A percentile compares a stretch with the other conserved stretches of the same genome.
Evolutionary conservation across 495 filamentous ascomycete species (phyloP).

Genomic region (Evansstolkia leycettana): DNA sequence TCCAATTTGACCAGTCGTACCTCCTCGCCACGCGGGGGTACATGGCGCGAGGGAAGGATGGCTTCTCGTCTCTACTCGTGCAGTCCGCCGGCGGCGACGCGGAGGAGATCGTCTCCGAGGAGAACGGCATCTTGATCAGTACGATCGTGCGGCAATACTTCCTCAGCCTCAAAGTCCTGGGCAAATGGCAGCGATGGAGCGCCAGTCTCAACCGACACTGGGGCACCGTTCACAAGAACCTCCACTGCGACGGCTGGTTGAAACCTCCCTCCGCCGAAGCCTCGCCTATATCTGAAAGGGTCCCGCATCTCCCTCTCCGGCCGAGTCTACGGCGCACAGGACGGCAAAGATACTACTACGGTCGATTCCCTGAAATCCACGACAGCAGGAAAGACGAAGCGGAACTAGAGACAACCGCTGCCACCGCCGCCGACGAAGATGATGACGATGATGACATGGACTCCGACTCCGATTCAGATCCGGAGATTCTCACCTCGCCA

Average conservation of each 20-base stretch:
- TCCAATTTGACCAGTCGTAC: constrained; percentile 51
- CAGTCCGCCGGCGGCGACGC: constrained; percentile 57
- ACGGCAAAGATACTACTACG: constrained; percentile 26
- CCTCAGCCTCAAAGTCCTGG: constrained; percentile 65
- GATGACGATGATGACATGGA: constrained; percentile 24
- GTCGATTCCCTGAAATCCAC: constrained; percentile 25
- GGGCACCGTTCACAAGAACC: constrained; percentile 40
- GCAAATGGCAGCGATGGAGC: constrained; percentile 60
- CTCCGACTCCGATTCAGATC: constrained; percentile 33
- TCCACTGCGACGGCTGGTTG: constrained; percentile 32
- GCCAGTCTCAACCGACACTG: constrained; percentile 47
- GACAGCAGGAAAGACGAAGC: constrained; percentile 16
- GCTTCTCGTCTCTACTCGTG: constrained; percentile 60
- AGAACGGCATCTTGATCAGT: constrained; percentile 74
- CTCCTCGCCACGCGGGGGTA: constrained; percentile 66
- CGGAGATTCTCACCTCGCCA: constrained; percentile 26
- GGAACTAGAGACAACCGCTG: constrained; percentile 16
- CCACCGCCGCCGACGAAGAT: constrained; percentile 11
- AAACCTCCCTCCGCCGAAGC: constrained; percentile 18
- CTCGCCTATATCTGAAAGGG: constrained; percentile 20
- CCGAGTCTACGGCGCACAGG: constrained; percentile 15
- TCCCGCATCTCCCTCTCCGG: constrained; percentile 7
- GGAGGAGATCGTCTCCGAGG: constrained; percentile 68
- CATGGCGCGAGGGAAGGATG: constrained; percentile 81
- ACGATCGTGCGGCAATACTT: constrained; percentile 84